These are phyloP conservation scores for Penicillium capsulatum DNA, from an alignment of 2,329 filamentous ascomycete genomes.

Conservation along the genomic window DNA sequence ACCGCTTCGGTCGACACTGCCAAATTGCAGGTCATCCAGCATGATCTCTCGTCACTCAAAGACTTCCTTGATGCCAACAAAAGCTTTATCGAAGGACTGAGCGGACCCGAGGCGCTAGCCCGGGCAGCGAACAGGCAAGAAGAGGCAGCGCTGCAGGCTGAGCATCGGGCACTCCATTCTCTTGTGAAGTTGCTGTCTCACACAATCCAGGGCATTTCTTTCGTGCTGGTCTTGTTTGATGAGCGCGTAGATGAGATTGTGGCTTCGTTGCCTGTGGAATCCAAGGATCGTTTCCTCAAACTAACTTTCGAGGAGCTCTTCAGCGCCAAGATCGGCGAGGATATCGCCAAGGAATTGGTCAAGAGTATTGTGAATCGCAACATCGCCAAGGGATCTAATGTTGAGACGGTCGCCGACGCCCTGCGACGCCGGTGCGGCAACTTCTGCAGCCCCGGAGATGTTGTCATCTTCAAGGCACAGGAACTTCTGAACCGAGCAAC, in stretches of 20 bases:
- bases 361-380: slow-evolving; percentile 98
- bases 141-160: slow-evolving; percentile 85
- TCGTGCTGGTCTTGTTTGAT: slow-evolving; percentile 90
- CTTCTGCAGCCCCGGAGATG: slow-evolving; percentile 96
- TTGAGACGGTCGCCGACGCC: slow-evolving; percentile 96
- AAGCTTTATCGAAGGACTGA: slow-evolving; percentile 85
- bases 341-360: slow-evolving; percentile 87
- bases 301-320: slow-evolving; percentile 89
- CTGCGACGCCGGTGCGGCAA: slow-evolving; percentile 85
- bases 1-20: slow-evolving; percentile 60
- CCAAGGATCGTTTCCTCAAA: slow-evolving; percentile 65
- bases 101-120: slow-evolving; percentile 82
- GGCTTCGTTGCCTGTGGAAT: slow-evolving; percentile 64
- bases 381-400: slow-evolving; percentile 93
- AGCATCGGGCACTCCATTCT: slow-evolving; percentile 87
- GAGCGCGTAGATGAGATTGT: slow-evolving; percentile 89
- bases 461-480: slow-evolving; percentile 96
- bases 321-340: slow-evolving; percentile 70
- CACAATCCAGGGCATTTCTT: slow-evolving; percentile 94
- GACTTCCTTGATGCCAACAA: slow-evolving; percentile 85
- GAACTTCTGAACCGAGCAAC: slow-evolving; percentile 86
- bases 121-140: slow-evolving; percentile 77
- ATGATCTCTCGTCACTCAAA: slow-evolving; percentile 71
- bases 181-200: slow-evolving; percentile 80
- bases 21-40: slow-evolving; percentile 74